Evolutionary conservation across 306 rosid genomes (phyloP).

Genomic region (Luffa aegyptiaca): DNA sequence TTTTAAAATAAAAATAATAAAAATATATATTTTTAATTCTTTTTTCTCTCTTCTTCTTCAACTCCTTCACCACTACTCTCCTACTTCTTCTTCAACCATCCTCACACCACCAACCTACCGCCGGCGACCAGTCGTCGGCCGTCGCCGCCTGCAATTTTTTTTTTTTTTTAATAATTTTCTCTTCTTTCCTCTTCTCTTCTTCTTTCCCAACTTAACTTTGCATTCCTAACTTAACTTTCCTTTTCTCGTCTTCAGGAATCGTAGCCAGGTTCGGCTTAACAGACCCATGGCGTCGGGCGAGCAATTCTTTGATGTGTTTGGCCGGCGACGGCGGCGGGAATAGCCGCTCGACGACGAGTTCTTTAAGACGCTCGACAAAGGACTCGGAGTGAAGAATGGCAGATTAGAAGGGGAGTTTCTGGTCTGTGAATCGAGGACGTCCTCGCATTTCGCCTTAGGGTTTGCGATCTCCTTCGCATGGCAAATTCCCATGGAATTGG

Average conservation of each 20-base stretch:
- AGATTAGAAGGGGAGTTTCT: conserved; percentile 37
- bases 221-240: too few relatives aligned
- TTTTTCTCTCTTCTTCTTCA: too few relatives aligned
- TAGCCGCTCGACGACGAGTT: conserved; percentile 61
- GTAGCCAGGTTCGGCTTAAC: conserved; percentile 79
- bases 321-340: conserved; percentile 97
- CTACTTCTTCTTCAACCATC: too few relatives aligned
- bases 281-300: conserved; percentile 68
- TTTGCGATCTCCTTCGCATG: conserved; percentile 51
- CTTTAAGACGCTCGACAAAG: conserved; percentile 63
- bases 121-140: too few relatives aligned
- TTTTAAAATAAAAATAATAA: too few relatives aligned
- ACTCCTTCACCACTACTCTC: too few relatives aligned
- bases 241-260: conserved; percentile 77
- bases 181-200: too few relatives aligned
- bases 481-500: conserved; percentile 60
- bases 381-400: conserved; percentile 89
- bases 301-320: conserved; percentile 71
- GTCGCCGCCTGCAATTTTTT: too few relatives aligned
- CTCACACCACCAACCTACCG: too few relatives aligned
- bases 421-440: conserved; percentile 16
- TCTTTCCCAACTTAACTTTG: too few relatives aligned
- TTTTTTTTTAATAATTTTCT: too few relatives aligned
- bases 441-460: conserved; percentile 21
- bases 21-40: too few relatives aligned